Evolutionary conservation across 2,329 filamentous ascomycete genomes (phyloP).

Genomic region (Alternaria incomplexa): DNA sequence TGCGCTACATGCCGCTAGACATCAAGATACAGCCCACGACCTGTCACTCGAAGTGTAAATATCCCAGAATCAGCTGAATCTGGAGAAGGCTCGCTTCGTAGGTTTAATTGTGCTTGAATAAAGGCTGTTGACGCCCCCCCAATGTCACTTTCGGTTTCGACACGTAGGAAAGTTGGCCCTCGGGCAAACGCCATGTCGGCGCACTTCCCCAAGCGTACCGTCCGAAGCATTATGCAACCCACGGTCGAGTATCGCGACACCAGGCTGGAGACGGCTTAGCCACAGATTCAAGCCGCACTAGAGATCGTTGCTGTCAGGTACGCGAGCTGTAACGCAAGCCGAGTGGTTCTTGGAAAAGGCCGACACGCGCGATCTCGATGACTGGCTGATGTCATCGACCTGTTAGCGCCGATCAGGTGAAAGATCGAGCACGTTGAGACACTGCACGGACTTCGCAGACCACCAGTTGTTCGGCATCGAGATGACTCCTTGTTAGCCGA

Average conservation of each 20-base stretch:
- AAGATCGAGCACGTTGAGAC: conserved; percentile 1
- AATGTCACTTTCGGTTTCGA: neutral
- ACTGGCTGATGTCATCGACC: conserved; percentile 10
- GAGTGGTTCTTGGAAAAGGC: conserved; percentile 4
- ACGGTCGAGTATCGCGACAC: neutral
- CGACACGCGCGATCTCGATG: conserved; percentile 3
- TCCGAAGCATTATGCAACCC: neutral
- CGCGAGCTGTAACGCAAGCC: conserved; percentile 5
- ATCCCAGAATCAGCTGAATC: neutral
- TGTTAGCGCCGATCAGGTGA: conserved; percentile 12
- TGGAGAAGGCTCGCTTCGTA: neutral
- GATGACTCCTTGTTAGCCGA: neutral
- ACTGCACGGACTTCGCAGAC: neutral
- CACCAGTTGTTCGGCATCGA: neutral
- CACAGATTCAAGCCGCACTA: neutral
- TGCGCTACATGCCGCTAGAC: neutral
- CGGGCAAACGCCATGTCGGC: neutral
- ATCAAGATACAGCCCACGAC: neutral
- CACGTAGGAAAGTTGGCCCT: neutral
- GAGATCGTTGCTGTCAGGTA: conserved; percentile 11
- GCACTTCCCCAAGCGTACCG: conserved; percentile 2
- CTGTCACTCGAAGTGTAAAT: neutral
- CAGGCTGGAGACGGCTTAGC: neutral
- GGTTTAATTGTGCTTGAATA: neutral
- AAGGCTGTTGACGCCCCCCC: neutral